Conservation (phyloP, 192 early-diverging fungal genomes). For the Glomus cerebriforme region DNA sequence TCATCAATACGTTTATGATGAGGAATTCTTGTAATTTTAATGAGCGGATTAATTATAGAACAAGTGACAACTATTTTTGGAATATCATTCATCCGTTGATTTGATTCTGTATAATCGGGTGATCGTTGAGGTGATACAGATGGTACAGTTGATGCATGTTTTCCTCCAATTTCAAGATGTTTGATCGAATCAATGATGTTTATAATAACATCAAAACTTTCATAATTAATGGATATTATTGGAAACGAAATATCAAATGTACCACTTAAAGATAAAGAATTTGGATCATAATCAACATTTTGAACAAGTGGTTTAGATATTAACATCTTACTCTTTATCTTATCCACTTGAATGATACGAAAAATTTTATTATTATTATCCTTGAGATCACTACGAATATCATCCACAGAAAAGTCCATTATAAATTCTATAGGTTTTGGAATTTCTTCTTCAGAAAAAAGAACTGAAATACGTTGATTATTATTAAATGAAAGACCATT, state of each 20-base stretch:
- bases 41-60: not conserved
- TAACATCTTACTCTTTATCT: not conserved
- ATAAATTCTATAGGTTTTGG: slow-evolving; percentile 1
- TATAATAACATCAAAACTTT: not conserved
- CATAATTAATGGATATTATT: not conserved
- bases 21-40: slow-evolving; percentile 24
- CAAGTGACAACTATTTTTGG: slow-evolving; percentile 11
- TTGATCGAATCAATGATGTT: not conserved
- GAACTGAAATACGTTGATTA: not conserved
- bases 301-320: slow-evolving; percentile 2
- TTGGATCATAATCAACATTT: slow-evolving; percentile 21
- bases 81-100: not conserved
- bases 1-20: not conserved
- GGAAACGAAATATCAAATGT: slow-evolving; percentile 13
- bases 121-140: not conserved
- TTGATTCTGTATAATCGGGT: not conserved
- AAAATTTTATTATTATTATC: not conserved
- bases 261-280: slow-evolving; percentile 22
- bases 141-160: not conserved
- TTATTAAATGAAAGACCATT: not conserved
- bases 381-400: not conserved
- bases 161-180: not conserved
- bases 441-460: slow-evolving; percentile 2
- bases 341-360: slow-evolving; percentile 16
- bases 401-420: not conserved